These are phyloP conservation scores for Coemansia sp. DNA, from an alignment of 192 early-diverging fungal genomes.

Conservation along the genomic window DNA sequence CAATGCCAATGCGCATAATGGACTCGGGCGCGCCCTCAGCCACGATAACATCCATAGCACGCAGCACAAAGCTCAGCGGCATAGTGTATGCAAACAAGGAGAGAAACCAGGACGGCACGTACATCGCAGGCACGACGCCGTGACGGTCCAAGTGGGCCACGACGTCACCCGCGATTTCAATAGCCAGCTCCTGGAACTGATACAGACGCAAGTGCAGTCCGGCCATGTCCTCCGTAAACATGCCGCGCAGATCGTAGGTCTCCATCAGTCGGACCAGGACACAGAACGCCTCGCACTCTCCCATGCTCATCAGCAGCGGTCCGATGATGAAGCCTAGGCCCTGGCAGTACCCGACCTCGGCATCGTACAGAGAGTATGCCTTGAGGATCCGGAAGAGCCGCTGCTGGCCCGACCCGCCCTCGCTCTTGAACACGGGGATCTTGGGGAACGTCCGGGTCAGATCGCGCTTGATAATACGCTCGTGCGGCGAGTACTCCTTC, in stretches of 20 bases:
- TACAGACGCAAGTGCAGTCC: constrained; percentile 81
- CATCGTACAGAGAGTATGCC: constrained; percentile 90
- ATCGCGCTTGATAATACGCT: constrained; percentile 92
- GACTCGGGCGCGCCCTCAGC: constrained; percentile 87
- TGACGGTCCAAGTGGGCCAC: constrained; percentile 76
- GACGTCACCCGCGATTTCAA: constrained; percentile 74
- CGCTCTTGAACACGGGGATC: constrained; percentile 81
- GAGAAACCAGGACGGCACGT: constrained; percentile 99
- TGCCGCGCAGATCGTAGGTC: constrained; percentile 80
- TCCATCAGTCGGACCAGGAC: constrained; percentile 89
- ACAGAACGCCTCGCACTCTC: constrained; percentile 96
- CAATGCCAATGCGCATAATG: constrained; percentile 82
- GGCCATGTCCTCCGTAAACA: constrained; percentile 89
- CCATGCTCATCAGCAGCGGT: constrained; percentile 84
- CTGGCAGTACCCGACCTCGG: constrained; percentile 97
- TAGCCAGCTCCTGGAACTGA: constrained; percentile 84
- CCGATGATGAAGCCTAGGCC: constrained; percentile 92
- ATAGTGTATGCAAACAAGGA: constrained; percentile 97
- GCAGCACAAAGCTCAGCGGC: constrained; percentile 88
- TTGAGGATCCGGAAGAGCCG: constrained; percentile 87
- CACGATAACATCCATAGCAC: constrained; percentile 91
- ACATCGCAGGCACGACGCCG: constrained; percentile 89
- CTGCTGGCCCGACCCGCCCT: constrained; percentile 84
- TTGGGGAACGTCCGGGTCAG: constrained; percentile 89
- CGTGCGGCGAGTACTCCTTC: constrained; percentile 62